Conservation (phyloP, 2,329 filamentous ascomycete species). For the Metarhizium sp. region DNA sequence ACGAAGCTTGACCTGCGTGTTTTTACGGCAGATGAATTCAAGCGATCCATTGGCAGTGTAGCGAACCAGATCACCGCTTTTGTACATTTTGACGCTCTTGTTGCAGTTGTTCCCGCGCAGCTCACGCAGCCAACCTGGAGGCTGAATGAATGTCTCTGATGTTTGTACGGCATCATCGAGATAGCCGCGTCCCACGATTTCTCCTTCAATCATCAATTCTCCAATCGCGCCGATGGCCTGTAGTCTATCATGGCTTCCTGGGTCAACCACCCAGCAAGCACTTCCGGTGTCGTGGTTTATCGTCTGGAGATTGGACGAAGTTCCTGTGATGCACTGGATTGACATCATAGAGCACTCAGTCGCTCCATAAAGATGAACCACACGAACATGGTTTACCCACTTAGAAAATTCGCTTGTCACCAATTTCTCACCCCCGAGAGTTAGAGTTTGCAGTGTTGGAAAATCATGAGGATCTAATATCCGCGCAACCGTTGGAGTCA, state of each 20-base stretch:
- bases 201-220: constrained; percentile 1
- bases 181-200: not conserved
- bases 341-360: not conserved
- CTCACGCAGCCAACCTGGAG: not conserved
- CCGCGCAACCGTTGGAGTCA: constrained; percentile 10
- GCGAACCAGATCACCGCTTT: constrained; percentile 1
- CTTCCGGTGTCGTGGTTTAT: not conserved
- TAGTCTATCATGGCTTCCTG: not conserved
- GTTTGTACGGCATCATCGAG: not conserved
- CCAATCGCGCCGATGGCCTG: not conserved
- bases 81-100: not conserved
- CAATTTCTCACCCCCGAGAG: constrained; percentile 4
- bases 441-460: not conserved
- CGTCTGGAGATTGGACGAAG: too few species aligned
- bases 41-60: not conserved
- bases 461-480: constrained; percentile 1
- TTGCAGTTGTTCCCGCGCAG: not conserved
- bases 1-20: constrained; percentile 3
- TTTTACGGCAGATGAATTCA: not conserved
- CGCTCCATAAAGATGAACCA: not conserved
- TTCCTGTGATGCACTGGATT: too few species aligned
- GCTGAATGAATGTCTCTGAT: not conserved
- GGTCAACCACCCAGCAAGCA: not conserved
- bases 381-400: not conserved
- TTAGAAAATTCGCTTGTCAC: not conserved